Percentiles rank a stretch among this genome's conserved stretches.
Evolutionary conservation across 2,329 filamentous ascomycete species (phyloP).

Genomic region (Venturia effusa): DNA sequence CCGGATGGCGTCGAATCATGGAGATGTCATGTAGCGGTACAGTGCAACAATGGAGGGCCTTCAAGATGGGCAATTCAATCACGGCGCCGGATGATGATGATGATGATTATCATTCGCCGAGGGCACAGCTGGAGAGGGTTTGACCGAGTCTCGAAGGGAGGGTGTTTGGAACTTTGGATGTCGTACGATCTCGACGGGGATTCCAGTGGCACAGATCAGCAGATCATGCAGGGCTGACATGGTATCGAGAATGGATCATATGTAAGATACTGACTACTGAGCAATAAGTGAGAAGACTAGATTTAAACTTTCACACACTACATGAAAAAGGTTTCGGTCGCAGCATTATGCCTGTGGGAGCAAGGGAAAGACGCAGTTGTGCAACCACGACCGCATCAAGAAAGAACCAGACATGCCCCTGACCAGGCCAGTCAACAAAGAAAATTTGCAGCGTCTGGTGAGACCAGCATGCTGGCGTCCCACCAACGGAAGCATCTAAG

Average conservation of each 20-base stretch:
- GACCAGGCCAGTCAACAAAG: background rate
- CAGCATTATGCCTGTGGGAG: background rate
- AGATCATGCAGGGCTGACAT: background rate
- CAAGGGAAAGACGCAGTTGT: background rate
- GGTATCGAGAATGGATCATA: too few relatives aligned
- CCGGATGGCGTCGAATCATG: background rate
- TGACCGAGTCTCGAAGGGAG: background rate
- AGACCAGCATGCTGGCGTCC: background rate
- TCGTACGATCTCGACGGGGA: background rate
- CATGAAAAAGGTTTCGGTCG: background rate
- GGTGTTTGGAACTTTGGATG: background rate
- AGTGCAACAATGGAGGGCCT: background rate
- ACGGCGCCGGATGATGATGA: background rate
- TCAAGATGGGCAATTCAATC: background rate
- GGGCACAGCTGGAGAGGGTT: background rate
- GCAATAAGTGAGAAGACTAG: background rate
- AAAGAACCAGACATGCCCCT: background rate
- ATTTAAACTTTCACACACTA: background rate
- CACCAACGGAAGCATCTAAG: background rate
- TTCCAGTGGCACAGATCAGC: constrained; percentile 1
- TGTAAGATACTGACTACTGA: background rate
- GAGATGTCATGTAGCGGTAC: background rate
- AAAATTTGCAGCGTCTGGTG: background rate
- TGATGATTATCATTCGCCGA: too few relatives aligned
- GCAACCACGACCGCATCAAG: background rate